Conservation (phyloP, 495 filamentous ascomycete species). For the Penicillium coprophilum region DNA sequence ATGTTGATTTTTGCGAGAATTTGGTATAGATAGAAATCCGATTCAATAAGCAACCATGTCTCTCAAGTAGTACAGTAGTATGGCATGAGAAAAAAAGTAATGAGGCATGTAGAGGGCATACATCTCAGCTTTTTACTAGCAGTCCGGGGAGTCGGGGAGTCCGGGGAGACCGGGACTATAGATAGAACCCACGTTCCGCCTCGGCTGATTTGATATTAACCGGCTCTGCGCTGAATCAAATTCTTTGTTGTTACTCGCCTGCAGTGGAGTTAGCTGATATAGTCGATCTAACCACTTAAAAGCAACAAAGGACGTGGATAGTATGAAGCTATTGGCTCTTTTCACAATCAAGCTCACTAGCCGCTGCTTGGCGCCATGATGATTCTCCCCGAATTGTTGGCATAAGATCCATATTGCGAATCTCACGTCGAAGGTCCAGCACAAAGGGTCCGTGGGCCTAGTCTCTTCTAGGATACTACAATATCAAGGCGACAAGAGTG, state of each 20-base stretch:
- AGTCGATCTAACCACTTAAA: constrained; percentile 11
- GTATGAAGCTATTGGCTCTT: constrained; percentile 4
- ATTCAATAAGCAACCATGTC: background rate
- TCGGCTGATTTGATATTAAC: background rate
- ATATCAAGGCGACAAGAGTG: no score
- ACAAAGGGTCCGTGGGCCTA: no score
- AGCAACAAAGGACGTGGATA: background rate
- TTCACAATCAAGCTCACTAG: constrained; percentile 12
- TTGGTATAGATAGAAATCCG: background rate
- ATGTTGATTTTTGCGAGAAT: background rate
- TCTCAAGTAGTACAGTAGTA: background rate
- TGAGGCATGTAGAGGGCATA: background rate
- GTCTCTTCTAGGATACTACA: no score
- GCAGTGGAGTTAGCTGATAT: background rate
- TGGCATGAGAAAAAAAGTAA: background rate
- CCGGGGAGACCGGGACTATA: background rate
- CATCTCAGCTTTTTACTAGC: background rate
- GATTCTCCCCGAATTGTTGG: no score
- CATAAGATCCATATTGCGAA: no score
- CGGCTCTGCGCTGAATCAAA: background rate
- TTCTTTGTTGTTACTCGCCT: background rate
- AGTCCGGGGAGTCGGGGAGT: background rate
- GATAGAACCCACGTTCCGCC: background rate
- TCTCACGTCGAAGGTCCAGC: no score
- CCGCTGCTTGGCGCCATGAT: background rate